Conservation (phyloP, 352 stramenopile species). For the Pythium phragmiticola region DNA sequence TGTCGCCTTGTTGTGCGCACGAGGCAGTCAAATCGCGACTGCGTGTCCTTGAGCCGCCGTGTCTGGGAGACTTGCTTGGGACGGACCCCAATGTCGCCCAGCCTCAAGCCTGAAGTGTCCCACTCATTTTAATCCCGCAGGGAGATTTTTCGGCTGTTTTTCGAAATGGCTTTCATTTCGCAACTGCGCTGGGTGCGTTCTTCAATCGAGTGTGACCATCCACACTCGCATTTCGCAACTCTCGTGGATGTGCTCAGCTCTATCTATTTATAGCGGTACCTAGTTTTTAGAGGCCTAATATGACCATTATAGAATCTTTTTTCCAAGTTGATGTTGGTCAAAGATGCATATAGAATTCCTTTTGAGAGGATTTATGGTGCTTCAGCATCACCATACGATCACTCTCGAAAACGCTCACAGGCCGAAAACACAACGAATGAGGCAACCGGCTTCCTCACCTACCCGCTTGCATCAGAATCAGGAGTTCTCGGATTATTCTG, state of each 20-base stretch:
- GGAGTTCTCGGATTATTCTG: too few species aligned
- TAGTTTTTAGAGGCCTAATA: not conserved
- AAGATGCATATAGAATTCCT: not conserved
- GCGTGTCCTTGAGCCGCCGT: not conserved
- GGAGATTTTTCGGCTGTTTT: constrained; percentile 19
- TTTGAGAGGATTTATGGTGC: not conserved
- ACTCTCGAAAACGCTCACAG: constrained; percentile 12
- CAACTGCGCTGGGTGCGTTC: constrained; percentile 1
- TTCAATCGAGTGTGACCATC: not conserved
- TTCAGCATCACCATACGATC: constrained; percentile 8
- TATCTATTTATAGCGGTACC: not conserved
- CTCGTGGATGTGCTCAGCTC: not conserved
- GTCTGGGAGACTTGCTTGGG: constrained; percentile 7
- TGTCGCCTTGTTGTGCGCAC: constrained; percentile 3
- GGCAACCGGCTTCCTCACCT: constrained; percentile 1
- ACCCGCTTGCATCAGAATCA: not conserved
- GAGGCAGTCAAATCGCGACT: not conserved
- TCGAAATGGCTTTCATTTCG: constrained; percentile 12
- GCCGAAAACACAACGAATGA: constrained; percentile 4
- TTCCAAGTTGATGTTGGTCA: constrained; percentile 1
- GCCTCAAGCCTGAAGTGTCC: constrained; percentile 9
- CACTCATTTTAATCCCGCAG: constrained; percentile 20
- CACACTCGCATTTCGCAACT: constrained; percentile 10
- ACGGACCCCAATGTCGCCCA: constrained; percentile 2
- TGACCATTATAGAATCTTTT: not conserved